phyloP scores from a whole-genome alignment of 2,329 filamentous ascomycete genomes.

The Phialophora macrospora region DNA sequence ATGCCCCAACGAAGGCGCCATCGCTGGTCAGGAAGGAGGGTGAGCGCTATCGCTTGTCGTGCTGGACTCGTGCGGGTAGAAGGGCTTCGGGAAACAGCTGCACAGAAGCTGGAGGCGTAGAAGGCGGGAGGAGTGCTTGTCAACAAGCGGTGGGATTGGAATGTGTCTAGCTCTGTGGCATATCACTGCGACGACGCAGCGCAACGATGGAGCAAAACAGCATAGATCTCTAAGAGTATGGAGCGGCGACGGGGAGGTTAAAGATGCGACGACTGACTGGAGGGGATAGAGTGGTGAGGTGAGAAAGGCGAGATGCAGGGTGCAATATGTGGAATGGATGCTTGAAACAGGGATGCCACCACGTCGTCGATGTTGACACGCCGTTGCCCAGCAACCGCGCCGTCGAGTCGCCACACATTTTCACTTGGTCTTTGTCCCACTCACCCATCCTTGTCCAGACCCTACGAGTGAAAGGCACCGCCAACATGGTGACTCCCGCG shows the following conservation, averaged over 20 bases:
- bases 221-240: slow-evolving; percentile 10
- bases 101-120: slow-evolving; percentile 10
- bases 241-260: slow-evolving; percentile 7
- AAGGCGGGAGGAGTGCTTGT: slow-evolving; percentile 11
- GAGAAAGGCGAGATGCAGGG: slow-evolving; percentile 8
- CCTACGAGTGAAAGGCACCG: slow-evolving; percentile 34
- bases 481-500: slow-evolving; percentile 26
- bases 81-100: background rate
- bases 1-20: slow-evolving; percentile 44
- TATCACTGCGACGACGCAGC: slow-evolving; percentile 17
- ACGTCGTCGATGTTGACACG: slow-evolving; percentile 6
- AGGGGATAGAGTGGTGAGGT: slow-evolving; percentile 9
- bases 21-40: slow-evolving; percentile 21
- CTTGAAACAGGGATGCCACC: slow-evolving; percentile 4
- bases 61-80: background rate
- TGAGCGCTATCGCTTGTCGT: background rate
- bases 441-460: background rate
- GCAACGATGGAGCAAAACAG: slow-evolving; percentile 12
- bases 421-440: background rate
- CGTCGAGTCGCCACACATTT: background rate
- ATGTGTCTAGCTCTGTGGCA: slow-evolving; percentile 24
- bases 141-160: slow-evolving; percentile 20
- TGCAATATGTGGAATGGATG: slow-evolving; percentile 14
- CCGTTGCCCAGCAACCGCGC: background rate
- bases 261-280: slow-evolving; percentile 16